Base-by-base conservation (phyloP, 345 rosid species). In the Passiflora organensis region DNA sequence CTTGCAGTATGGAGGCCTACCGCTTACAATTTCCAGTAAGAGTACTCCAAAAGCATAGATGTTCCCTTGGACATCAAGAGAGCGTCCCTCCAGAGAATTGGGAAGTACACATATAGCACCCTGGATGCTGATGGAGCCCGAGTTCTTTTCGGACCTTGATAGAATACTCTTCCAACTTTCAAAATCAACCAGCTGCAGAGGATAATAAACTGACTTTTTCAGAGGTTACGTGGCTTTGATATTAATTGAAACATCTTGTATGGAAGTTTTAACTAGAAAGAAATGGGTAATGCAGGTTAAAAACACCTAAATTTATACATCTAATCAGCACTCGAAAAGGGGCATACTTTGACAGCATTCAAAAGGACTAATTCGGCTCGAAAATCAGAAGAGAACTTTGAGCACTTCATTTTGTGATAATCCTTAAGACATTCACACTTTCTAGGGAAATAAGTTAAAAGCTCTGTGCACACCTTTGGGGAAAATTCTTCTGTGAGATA, bases 101-200 rank as follows among this genome's bases (percentile, higher is more conserved):
- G 89, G 84, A 49, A 86, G 96, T 44, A 89, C 72, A 48, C 99
- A 93, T 23, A 86, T 59, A 15, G 82, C 77, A 37, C 99, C 99
- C 54, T 83, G 84, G 78, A 74, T 77, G 58, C 82, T 78, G 6
- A 93, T 71, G 60, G 89, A 68, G 34, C 86, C 85, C 5, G 89
- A 71, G 72, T 86, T 88, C 80, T 83, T 93, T 56, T 85, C 91
- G 46, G 94, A 84, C 75, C 99, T 86, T 8, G 79, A 80, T 65
- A 86, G 89, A 63, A 93, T 86, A 19, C 84, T 75, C 78, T 89
- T 93, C 99, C 99, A 93, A 68, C 96, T 84, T 51, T 86, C 99
- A 51, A 93, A 93, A 76, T 93, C 99, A 22, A 93, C 91, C 74
- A 93, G 73, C 99, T 93, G 81, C 76, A 72, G 8, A 28, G 34